These are phyloP conservation scores for Ceratobasidium sp. DNA, from an alignment of 1,284 basidiomycete genomes.

Conservation along the genomic window DNA sequence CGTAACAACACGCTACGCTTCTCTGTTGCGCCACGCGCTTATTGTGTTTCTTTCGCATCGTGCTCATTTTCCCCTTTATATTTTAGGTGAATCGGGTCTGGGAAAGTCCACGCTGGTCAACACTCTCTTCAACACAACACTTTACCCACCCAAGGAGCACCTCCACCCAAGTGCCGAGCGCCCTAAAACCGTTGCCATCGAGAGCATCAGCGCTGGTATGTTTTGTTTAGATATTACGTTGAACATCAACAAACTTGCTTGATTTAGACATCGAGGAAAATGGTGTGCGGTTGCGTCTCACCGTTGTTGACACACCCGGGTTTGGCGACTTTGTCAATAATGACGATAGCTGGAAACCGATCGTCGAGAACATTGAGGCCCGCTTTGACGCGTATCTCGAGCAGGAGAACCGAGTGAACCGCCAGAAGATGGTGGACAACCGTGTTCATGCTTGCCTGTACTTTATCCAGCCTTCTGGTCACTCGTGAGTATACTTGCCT, in stretches of 20 bases:
- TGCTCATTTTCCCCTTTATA: conserved; percentile 10
- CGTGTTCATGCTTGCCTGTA: conserved; percentile 95
- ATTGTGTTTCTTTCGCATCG: not conserved
- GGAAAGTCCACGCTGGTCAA: conserved; percentile 98
- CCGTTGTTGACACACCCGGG: conserved; percentile 97
- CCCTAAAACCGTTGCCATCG: conserved; percentile 93
- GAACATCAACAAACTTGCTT: not conserved
- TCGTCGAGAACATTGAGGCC: conserved; percentile 96
- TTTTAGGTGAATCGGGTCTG: conserved; percentile 92
- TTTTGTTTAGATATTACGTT: conserved; percentile 37
- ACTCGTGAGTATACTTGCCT: conserved; percentile 77
- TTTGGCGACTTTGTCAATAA: conserved; percentile 99
- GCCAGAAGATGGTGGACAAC: conserved; percentile 87
- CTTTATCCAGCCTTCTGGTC: conserved; percentile 97
- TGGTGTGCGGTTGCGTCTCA: conserved; percentile 92
- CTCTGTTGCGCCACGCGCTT: conserved; percentile 7
- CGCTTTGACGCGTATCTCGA: conserved; percentile 97
- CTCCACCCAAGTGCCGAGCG: conserved; percentile 87
- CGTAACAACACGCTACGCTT: conserved; percentile 33
- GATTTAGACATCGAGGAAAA: conserved; percentile 95
- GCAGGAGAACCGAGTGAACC: conserved; percentile 97
- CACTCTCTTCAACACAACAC: conserved; percentile 94
- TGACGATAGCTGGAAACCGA: conserved; percentile 97
- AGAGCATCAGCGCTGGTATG: conserved; percentile 95
- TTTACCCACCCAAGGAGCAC: conserved; percentile 89